phyloP scores from a whole-genome alignment of 1,284 basidiomycete species.

The Moniliella sp. region DNA sequence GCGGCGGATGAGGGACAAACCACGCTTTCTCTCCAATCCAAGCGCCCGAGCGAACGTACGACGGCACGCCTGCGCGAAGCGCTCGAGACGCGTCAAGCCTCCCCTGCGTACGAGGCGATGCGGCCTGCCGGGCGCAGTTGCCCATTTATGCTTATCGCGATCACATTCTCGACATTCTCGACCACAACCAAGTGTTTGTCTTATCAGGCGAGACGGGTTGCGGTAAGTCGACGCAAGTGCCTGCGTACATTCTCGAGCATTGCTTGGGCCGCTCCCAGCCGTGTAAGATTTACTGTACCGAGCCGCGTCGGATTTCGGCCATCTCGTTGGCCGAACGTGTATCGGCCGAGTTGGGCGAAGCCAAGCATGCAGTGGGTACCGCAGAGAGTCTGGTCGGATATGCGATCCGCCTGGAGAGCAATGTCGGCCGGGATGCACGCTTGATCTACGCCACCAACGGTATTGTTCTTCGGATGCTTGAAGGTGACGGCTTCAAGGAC shows the following conservation, averaged over 20 bases:
- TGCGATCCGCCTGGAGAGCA: slow-evolving; percentile 77
- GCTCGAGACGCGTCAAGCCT: slow-evolving; percentile 41
- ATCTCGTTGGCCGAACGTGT: slow-evolving; percentile 91
- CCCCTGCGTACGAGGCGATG: slow-evolving; percentile 61
- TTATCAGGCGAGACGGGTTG: slow-evolving; percentile 95
- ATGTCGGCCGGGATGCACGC: slow-evolving; percentile 34
- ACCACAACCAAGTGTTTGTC: slow-evolving; percentile 65
- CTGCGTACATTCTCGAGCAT: slow-evolving; percentile 79
- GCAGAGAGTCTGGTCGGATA: slow-evolving; percentile 69
- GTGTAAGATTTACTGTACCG: slow-evolving; percentile 86
- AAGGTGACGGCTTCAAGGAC: slow-evolving; percentile 71
- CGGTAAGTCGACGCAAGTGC: slow-evolving; percentile 92
- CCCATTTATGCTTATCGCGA: slow-evolving; percentile 71
- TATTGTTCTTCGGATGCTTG: slow-evolving; percentile 87
- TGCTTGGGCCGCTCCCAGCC: slow-evolving; percentile 56
- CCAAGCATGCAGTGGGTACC: slow-evolving; percentile 57
- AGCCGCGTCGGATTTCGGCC: slow-evolving; percentile 85
- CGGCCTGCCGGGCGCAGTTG: slow-evolving; percentile 55
- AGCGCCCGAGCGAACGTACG: no score
- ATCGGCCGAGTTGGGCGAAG: slow-evolving; percentile 74
- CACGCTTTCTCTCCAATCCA: no score
- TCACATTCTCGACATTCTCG: slow-evolving; percentile 52
- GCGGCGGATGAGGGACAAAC: no score
- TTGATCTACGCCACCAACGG: slow-evolving; percentile 56
- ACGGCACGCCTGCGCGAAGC: no score